Percentiles rank a stretch among this genome's conserved stretches.
Conservation (phyloP, 352 stramenopile genomes). For the Plasmopara halstedii region DNA sequence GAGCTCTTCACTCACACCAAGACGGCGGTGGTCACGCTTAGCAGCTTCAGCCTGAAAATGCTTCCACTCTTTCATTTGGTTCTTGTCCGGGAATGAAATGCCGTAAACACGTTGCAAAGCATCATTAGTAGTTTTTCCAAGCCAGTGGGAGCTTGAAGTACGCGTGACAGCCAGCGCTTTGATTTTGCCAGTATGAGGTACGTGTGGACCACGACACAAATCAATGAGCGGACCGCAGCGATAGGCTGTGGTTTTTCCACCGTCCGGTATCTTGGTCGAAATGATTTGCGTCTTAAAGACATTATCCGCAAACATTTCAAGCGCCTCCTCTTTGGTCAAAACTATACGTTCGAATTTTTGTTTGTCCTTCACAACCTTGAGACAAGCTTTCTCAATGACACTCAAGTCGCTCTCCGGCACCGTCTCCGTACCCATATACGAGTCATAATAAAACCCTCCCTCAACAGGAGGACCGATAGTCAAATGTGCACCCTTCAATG, state of each 20-base stretch:
- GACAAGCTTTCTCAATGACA: conserved; percentile 89
- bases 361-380: conserved; percentile 94
- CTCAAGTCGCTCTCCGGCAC: conserved; percentile 72
- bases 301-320: conserved; percentile 98
- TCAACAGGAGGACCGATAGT: conserved; percentile 94
- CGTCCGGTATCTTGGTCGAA: conserved; percentile 95
- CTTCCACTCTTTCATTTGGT: conserved; percentile 96
- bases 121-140: conserved; percentile 97
- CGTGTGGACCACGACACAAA: conserved; percentile 95
- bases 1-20: conserved; percentile 93
- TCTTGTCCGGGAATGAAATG: conserved; percentile 98
- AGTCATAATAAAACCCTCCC: conserved; percentile 99
- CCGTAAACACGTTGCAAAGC: conserved; percentile 95
- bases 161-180: conserved; percentile 94
- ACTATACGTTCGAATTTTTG: conserved; percentile 98
- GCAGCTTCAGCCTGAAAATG: conserved; percentile 94
- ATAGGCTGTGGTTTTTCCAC: conserved; percentile 95
- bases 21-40: conserved; percentile 93
- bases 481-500: conserved; percentile 93
- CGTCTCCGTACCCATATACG: conserved; percentile 93
- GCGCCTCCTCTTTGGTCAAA: conserved; percentile 96
- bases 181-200: conserved; percentile 94
- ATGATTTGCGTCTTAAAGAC: conserved; percentile 98
- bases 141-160: conserved; percentile 94
- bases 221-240: conserved; percentile 96